Base-by-base conservation (phyloP, 1,284 basidiomycete genomes). In the Fistulina hepatica region DNA sequence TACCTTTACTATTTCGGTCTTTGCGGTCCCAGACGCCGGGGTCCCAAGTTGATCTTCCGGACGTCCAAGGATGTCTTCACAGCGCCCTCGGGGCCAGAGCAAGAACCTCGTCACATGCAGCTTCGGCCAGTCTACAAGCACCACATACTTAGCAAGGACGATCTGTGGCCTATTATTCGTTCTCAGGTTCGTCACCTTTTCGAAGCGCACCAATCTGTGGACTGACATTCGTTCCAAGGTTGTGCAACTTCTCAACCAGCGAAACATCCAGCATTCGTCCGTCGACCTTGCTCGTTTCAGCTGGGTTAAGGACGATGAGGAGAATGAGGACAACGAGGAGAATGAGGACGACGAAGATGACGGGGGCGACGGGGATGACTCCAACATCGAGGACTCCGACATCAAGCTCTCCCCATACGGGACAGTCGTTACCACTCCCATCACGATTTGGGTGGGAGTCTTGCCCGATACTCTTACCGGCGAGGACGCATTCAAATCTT, bases 401-500 rank as follows among this genome's bases (percentile, higher is more conserved):
- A 23, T 15, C 21, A 24, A 13, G 20, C n/a, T 17, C 21, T 34
- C 19, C 24, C 15, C 33, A 22, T 8, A 33, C 21, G 30, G 37
- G 37, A 34, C 41, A 33, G 21, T 39, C 33, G 9, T 33, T 33
- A 40, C 38, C 45, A 51, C 33, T 41, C 46, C 40, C 33, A 38
- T 48, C 32, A 54, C 53, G 1, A 47, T 59, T 30, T 58, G 54
- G 57, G 41, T 58, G 4, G 56, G 56, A 3, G 55, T 59, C 21
- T 15, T 49, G 13, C 52, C 53, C 6, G 52, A 54, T 33, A 49
- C 27, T 47, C 33, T 42, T 47, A 48, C 26, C 30, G 47, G 48
- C 38, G 42, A 49, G 20, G 44, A 24, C 22, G 53, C 54, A 2
- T 40, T 27, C 49, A n/a, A 39, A 47, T 21, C 45, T 43, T 7